phyloP scores from a whole-genome alignment of 2,329 filamentous ascomycete genomes.

The Alternaria ethzedia region DNA sequence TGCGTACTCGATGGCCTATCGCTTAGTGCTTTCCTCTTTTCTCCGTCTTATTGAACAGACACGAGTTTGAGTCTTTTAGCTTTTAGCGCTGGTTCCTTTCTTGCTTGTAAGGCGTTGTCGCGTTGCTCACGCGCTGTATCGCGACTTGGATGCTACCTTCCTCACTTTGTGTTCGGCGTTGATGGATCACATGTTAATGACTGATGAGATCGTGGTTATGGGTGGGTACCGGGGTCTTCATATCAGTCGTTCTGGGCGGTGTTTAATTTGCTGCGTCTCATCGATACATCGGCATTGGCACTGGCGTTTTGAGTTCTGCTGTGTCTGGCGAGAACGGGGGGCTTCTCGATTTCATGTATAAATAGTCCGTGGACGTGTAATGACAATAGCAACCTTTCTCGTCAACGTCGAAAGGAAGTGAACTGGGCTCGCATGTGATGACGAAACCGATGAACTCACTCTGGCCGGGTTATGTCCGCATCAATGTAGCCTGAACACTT shows the following conservation, averaged over 20 bases:
- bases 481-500: background rate
- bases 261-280: background rate
- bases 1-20: slow-evolving; percentile 61
- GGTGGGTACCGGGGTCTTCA: background rate
- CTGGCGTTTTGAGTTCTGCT: background rate
- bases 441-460: background rate
- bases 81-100: background rate
- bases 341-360: background rate
- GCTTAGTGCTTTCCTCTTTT: slow-evolving; percentile 9
- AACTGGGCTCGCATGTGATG: background rate
- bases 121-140: background rate
- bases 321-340: background rate
- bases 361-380: slow-evolving; percentile 1
- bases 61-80: background rate
- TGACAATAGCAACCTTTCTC: background rate
- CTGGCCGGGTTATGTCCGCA: background rate
- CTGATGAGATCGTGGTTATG: background rate
- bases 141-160: background rate
- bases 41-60: background rate
- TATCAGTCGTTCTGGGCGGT: background rate
- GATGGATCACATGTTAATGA: background rate
- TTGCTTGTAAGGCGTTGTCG: background rate
- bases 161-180: background rate
- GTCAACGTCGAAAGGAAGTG: background rate
- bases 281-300: background rate